Evolutionary conservation across 139 green algal species (phyloP).

Genomic region (Coelastrella sp.): DNA sequence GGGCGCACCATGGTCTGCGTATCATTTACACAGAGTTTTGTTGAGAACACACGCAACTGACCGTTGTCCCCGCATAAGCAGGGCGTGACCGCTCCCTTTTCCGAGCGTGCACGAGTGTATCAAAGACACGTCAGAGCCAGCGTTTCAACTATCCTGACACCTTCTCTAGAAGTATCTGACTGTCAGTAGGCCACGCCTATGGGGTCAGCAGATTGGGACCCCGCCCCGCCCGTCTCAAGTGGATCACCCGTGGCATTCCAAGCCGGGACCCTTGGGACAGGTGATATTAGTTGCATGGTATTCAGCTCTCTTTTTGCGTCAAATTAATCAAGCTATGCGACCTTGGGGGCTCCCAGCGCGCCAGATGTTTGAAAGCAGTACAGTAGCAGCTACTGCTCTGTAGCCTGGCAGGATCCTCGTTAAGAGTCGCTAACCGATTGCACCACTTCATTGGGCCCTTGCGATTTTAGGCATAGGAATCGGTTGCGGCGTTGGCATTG

Average conservation of each 20-base stretch:
- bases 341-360: background rate
- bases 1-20: too few species aligned
- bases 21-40: too few species aligned
- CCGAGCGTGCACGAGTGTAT: background rate
- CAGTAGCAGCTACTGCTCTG: background rate
- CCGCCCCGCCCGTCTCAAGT: background rate
- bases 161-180: background rate
- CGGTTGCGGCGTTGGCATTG: slow-evolving; percentile 57
- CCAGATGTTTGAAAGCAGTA: background rate
- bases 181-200: background rate
- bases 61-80: too few species aligned
- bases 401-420: background rate
- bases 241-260: background rate
- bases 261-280: background rate
- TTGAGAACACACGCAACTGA: too few species aligned
- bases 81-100: too few species aligned
- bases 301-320: background rate
- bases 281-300: background rate
- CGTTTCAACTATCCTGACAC: background rate
- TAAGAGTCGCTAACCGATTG: background rate
- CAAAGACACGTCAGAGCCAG: background rate
- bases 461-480: slow-evolving; percentile 36
- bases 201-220: background rate
- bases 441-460: too few species aligned
- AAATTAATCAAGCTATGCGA: background rate